Percentiles rank a stretch among this genome's conserved stretches.
phyloP scores from a whole-genome alignment of 108 stramenopile genomes.

The Skeletonema tropicum region DNA sequence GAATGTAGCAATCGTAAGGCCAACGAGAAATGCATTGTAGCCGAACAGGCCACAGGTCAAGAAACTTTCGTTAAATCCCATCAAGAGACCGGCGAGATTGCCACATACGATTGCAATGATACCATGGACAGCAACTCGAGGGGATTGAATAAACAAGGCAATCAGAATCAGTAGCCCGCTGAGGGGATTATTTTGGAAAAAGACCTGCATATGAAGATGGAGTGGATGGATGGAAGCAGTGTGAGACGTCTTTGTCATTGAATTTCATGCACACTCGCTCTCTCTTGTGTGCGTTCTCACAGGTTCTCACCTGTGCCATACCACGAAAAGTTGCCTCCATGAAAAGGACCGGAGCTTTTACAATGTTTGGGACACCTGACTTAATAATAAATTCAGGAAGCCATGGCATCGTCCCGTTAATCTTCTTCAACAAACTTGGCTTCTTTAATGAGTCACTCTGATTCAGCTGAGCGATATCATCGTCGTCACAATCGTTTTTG shows the following conservation, averaged over 20 bases:
- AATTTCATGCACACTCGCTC: background rate
- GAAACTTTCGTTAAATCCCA: slow-evolving; percentile 43
- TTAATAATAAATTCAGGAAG: background rate
- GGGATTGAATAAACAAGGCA: slow-evolving; percentile 43
- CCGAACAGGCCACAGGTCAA: slow-evolving; percentile 42
- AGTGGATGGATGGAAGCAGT: background rate
- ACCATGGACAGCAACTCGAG: slow-evolving; percentile 44
- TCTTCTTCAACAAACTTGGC: background rate
- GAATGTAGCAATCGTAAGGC: slow-evolving; percentile 48
- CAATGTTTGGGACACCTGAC: background rate
- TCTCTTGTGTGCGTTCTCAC: background rate
- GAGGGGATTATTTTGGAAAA: slow-evolving; percentile 48
- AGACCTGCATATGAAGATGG: slow-evolving; percentile 14
- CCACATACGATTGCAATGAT: slow-evolving; percentile 35
- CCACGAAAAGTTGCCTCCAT: slow-evolving; percentile 28
- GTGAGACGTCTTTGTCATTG: background rate
- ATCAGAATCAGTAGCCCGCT: slow-evolving; percentile 41
- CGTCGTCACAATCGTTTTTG: slow-evolving; percentile 3
- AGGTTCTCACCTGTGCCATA: slow-evolving; percentile 26
- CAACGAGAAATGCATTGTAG: slow-evolving; percentile 47
- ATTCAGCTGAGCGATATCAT: background rate
- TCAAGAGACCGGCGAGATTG: slow-evolving; percentile 24
- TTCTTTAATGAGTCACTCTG: background rate
- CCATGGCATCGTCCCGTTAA: slow-evolving; percentile 32
- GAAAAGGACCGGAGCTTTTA: slow-evolving; percentile 12